A percentile compares a stretch with the other conserved stretches of the same genome.
Conservation (phyloP, 441 rosid genomes). For the Populus hybrid region DNA sequence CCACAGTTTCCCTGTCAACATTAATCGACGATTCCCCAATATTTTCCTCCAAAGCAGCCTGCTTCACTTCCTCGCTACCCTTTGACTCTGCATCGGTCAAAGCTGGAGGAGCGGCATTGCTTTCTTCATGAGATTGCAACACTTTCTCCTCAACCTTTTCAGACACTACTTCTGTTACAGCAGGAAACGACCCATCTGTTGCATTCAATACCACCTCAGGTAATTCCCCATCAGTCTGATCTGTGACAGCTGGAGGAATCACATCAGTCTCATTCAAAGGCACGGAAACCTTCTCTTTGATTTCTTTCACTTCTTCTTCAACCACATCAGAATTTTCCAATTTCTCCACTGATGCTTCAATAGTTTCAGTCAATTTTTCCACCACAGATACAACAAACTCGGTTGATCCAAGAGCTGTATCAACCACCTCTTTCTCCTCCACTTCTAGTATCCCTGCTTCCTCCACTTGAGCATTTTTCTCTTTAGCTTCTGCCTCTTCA, state of each 20-base stretch:
- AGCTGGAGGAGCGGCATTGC: conserved; percentile 4
- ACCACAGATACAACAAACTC: conserved; percentile 7
- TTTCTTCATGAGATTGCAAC: conserved; percentile 11
- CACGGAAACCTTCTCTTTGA: conserved; percentile 12
- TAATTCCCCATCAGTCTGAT: conserved; percentile 4
- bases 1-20: conserved; percentile 13
- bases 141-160: conserved; percentile 18
- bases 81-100: conserved; percentile 1
- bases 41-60: conserved; percentile 9
- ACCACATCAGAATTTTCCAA: conserved; percentile 15
- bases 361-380: conserved; percentile 14
- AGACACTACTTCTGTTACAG: conserved; percentile 1
- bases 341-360: conserved; percentile 20
- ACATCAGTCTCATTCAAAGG: conserved; percentile 9
- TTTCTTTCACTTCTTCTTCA: conserved; percentile 22
- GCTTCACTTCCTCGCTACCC: conserved; percentile 18
- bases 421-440: conserved; percentile 16
- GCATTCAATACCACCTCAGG: conserved; percentile 5
- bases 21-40: conserved; percentile 15
- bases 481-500: conserved; percentile 19
- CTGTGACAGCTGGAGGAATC: conserved; percentile 7
- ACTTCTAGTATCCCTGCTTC: conserved; percentile 10
- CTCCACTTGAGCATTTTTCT: conserved; percentile 8
- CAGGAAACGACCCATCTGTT: not conserved
- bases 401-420: conserved; percentile 19